Evolutionary conservation across 768 basidiomycete species (phyloP).

Genomic region (Amanita exitialis): DNA sequence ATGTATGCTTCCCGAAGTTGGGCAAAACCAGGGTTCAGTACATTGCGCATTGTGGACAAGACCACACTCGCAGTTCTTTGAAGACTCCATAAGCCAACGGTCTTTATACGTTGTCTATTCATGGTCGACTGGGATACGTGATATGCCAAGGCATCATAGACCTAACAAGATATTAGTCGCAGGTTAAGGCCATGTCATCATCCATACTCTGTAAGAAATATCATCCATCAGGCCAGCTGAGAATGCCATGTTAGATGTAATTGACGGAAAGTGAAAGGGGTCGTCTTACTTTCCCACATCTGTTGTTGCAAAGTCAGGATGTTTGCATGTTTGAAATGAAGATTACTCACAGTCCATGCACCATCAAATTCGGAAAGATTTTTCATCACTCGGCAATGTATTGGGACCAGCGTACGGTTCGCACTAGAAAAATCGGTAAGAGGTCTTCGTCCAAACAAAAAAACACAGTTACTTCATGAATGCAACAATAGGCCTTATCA

Average conservation of each 20-base stretch:
- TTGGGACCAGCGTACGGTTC: conserved; percentile 89
- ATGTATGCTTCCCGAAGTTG: conserved; percentile 35
- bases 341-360: conserved; percentile 76
- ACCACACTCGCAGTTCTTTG: conserved; percentile 90
- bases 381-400: conserved; percentile 83
- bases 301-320: conserved; percentile 18
- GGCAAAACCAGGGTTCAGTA: conserved; percentile 59
- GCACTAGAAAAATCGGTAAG: conserved; percentile 40
- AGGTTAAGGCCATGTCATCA: neutral
- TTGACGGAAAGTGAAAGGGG: neutral
- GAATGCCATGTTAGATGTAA: conserved; percentile 12
- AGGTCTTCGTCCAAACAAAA: neutral
- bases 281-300: conserved; percentile 85
- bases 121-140: conserved; percentile 90
- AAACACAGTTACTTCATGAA: conserved; percentile 75
- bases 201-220: conserved; percentile 69
- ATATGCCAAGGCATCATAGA: conserved; percentile 77
- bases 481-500: conserved; percentile 92
- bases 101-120: conserved; percentile 76
- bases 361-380: conserved; percentile 87
- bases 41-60: conserved; percentile 63
- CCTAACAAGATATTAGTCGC: conserved; percentile 2
- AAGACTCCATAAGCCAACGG: conserved; percentile 89
- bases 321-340: conserved; percentile 5
- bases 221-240: conserved; percentile 90